Conservation (phyloP, 768 basidiomycete genomes). For the Tylopilus intermedius region DNA sequence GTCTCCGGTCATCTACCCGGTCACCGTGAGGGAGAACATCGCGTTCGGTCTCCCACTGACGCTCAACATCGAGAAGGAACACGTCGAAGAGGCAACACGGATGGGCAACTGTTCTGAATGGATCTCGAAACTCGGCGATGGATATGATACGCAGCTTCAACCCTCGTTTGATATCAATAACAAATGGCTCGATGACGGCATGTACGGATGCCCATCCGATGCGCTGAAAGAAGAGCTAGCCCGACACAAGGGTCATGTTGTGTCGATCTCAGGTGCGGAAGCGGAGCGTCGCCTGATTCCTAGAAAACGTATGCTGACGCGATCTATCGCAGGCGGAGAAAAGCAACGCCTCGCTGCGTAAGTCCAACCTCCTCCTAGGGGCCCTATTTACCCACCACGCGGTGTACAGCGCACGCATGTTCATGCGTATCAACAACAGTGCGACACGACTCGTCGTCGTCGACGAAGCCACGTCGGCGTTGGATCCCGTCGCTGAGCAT, state of each 20-base stretch:
- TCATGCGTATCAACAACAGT: slow-evolving; percentile 34
- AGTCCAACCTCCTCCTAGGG: slow-evolving; percentile 13
- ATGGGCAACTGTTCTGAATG: slow-evolving; percentile 26
- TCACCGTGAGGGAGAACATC: slow-evolving; percentile 43
- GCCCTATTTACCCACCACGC: not conserved
- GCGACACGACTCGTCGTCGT: slow-evolving; percentile 45
- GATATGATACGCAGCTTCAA: slow-evolving; percentile 30
- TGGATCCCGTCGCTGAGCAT: slow-evolving; percentile 53
- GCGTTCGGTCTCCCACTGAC: slow-evolving; percentile 25
- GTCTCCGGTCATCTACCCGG: slow-evolving; percentile 44
- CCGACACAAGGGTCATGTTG: slow-evolving; percentile 18
- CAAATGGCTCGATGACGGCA: slow-evolving; percentile 18
- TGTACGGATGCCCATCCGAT: slow-evolving; percentile 17
- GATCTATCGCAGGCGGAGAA: slow-evolving; percentile 34
- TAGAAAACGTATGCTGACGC: not conserved
- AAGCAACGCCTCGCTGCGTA: slow-evolving; percentile 48
- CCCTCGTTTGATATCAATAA: slow-evolving; percentile 18
- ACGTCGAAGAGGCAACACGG: slow-evolving; percentile 30
- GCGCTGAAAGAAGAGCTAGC: slow-evolving; percentile 19
- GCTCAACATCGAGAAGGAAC: slow-evolving; percentile 11
- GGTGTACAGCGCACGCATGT: slow-evolving; percentile 39
- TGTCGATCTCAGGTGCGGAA: slow-evolving; percentile 22
- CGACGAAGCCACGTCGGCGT: slow-evolving; percentile 55
- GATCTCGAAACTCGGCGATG: slow-evolving; percentile 34
- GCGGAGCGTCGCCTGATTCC: not conserved